phyloP scores from a whole-genome alignment of 2,329 filamentous ascomycete genomes.

The Colletotrichum sublineola region DNA sequence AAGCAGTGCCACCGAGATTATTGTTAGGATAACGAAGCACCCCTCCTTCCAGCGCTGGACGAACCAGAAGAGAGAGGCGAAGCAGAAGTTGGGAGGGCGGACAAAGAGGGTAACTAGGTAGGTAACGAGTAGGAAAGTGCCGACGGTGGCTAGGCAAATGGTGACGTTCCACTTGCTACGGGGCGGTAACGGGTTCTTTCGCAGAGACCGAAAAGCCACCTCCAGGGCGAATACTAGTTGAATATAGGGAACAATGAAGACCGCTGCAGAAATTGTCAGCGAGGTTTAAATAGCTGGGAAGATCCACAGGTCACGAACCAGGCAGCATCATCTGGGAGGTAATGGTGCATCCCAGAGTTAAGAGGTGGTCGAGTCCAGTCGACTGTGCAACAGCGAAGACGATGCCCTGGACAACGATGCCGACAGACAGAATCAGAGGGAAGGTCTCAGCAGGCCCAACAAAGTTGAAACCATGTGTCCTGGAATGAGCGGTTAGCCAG shows the following conservation, averaged over 20 bases:
- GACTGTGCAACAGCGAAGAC: conserved; percentile 70
- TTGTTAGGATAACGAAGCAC: conserved; percentile 66
- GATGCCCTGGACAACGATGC: conserved; percentile 70
- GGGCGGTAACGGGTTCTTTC: conserved; percentile 67
- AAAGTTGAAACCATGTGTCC: conserved; percentile 57
- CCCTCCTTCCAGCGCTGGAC: conserved; percentile 71
- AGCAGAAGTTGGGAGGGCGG: conserved; percentile 71
- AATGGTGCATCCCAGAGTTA: conserved; percentile 65
- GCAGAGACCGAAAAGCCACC: conserved; percentile 67
- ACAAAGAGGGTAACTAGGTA: conserved; percentile 71
- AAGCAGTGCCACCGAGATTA: conserved; percentile 64
- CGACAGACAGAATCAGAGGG: conserved; percentile 69
- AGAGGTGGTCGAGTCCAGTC: conserved; percentile 64
- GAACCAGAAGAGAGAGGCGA: conserved; percentile 78
- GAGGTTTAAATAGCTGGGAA: not conserved
- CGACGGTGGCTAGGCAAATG: conserved; percentile 67
- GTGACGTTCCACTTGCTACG: conserved; percentile 71
- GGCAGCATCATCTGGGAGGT: conserved; percentile 72
- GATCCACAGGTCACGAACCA: conserved; percentile 56
- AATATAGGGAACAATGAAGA: conserved; percentile 76
- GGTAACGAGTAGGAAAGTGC: conserved; percentile 65
- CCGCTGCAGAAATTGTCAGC: conserved; percentile 59
- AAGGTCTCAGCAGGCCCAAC: conserved; percentile 63
- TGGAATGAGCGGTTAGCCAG: conserved; percentile 42
- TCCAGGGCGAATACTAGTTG: conserved; percentile 77